Evolutionary conservation across 164 flowering plant genomes (phyloP).

Genomic region (Stephania yunnanensis): DNA sequence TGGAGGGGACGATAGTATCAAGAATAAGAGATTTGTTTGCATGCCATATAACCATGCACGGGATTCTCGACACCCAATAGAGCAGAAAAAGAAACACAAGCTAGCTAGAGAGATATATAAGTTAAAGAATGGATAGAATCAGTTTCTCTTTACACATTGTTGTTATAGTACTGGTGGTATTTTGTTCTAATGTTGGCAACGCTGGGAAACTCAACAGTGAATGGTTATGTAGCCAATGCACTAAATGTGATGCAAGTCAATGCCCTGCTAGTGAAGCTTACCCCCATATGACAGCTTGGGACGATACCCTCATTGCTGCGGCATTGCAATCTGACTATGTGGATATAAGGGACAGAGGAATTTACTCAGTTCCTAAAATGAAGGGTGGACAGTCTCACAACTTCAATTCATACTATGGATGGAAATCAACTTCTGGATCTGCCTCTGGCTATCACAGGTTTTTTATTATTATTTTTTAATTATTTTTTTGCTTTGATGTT

Average conservation of each 20-base stretch:
- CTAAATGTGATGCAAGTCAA: slow-evolving; percentile 30
- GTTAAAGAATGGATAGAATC: slow-evolving; percentile 14
- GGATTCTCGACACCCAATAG: background rate
- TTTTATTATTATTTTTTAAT: background rate
- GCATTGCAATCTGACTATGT: slow-evolving; percentile 62
- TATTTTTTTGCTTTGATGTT: too few species aligned
- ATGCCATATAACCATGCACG: slow-evolving; percentile 1
- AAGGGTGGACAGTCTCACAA: slow-evolving; percentile 31
- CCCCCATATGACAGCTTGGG: slow-evolving; percentile 61
- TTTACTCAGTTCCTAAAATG: slow-evolving; percentile 52
- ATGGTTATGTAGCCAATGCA: slow-evolving; percentile 45
- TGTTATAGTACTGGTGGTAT: slow-evolving; percentile 5
- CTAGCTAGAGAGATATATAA: background rate
- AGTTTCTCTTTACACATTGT: slow-evolving; percentile 8
- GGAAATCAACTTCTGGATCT: slow-evolving; percentile 66
- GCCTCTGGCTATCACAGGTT: slow-evolving; percentile 59
- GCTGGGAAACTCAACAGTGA: slow-evolving; percentile 26
- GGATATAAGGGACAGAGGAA: slow-evolving; percentile 32
- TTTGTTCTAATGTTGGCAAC: slow-evolving; percentile 6
- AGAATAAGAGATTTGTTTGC: background rate
- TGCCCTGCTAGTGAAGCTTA: slow-evolving; percentile 57
- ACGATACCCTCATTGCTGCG: slow-evolving; percentile 48
- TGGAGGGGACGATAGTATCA: slow-evolving; percentile 17
- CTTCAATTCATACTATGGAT: slow-evolving; percentile 50
- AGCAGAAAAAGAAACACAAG: background rate